Conservation (phyloP, 2,329 filamentous ascomycete species). For the Hypoxylon sp. region DNA sequence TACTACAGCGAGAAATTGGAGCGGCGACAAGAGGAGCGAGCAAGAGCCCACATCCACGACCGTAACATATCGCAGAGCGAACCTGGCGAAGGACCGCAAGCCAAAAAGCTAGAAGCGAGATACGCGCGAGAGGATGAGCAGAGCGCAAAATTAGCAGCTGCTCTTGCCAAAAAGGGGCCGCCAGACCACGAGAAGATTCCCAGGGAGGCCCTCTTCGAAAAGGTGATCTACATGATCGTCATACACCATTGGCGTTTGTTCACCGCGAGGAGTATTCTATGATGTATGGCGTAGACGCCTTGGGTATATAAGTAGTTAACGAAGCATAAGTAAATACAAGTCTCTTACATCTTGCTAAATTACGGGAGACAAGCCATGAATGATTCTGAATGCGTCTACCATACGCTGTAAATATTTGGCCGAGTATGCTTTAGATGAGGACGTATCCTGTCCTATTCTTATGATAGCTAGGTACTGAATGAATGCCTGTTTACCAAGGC, state of each 20-base stretch:
- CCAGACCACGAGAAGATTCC: slow-evolving; percentile 57
- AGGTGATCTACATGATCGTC: slow-evolving; percentile 59
- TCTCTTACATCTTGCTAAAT: background rate
- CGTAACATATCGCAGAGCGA: background rate
- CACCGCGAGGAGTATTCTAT: slow-evolving; percentile 37
- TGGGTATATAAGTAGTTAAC: background rate
- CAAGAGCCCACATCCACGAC: background rate
- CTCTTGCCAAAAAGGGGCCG: slow-evolving; percentile 25
- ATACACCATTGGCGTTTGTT: slow-evolving; percentile 58
- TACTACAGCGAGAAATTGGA: slow-evolving; percentile 1
- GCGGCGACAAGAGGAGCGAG: background rate
- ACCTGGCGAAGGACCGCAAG: background rate
- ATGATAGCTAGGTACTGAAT: background rate
- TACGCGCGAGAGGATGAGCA: background rate
- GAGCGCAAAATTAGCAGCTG: background rate
- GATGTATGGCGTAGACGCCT: background rate
- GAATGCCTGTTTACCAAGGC: too few species aligned
- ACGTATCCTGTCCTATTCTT: background rate
- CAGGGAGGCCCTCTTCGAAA: slow-evolving; percentile 56
- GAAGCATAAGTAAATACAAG: background rate
- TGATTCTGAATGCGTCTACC: background rate
- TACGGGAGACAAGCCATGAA: background rate
- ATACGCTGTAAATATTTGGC: background rate
- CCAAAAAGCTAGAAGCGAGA: background rate
- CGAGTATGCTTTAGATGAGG: background rate